Evolutionary conservation across 768 basidiomycete species (phyloP), one percentile per base, ranked within the genome.

Genomic region (Floccularia luteovirens): DNA sequence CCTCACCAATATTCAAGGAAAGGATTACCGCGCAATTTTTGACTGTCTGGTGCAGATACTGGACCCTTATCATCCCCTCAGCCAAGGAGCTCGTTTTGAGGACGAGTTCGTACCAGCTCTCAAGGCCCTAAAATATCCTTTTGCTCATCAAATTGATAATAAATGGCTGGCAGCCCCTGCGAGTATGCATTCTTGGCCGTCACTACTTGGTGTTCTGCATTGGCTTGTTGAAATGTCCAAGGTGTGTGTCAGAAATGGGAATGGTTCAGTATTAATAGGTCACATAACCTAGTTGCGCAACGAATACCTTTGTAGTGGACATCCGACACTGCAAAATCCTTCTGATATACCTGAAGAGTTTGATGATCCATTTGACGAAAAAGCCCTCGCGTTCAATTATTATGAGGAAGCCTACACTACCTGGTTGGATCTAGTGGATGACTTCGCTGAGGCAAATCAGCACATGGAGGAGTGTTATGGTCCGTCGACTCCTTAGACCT

Each of bases 151-250:
- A 42, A 73, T 97, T 13, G 88, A 90, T 48, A 79, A 81, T 38
- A 92, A 88, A 47, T 90, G 88, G 74, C 61, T 98, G 3, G 82
- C 82, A 5, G 83, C 92, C 2, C 87, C 91, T 0, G 93, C 89
- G 0, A 84, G 82, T 39, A 83, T 86, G 67, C 86, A 90, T 60
- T 81, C 84, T n/a, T 98, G 94, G 96, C 89, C 90, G 0, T 69
- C 77, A 16, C 61, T 96, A 19, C 67, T 98, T 12, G 94, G 87
- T 16, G 85, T 88, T 52, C 56, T 98, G 24, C 86, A 93, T 59
- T 99, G 96, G 96, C 63, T 99, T 11, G 88, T 87, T 5, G 82
- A 89, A 50, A 58, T 89, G 48, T 82, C 85, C 51, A 84, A 82
- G 64, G 94, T 93, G 50, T 20, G 69, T 56, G 8, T 24, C 14